phyloP scores from a whole-genome alignment of 192 early-diverging fungal species.

The Lobosporangium transversale region DNA sequence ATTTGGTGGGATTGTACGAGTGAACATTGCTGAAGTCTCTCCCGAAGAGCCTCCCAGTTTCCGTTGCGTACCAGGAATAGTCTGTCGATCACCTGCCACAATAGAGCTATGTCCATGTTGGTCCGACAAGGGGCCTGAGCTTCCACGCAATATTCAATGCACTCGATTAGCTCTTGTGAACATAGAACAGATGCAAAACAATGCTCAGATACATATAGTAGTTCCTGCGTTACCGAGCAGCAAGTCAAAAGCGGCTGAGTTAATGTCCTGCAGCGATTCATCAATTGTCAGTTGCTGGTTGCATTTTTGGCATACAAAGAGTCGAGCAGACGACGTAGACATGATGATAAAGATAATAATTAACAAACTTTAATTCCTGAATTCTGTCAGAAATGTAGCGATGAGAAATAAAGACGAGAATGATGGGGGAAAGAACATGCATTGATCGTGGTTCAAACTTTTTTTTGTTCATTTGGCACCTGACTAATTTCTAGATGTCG shows the following conservation, averaged over 20 bases:
- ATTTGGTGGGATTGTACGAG: slow-evolving; percentile 29
- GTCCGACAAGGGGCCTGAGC: slow-evolving; percentile 17
- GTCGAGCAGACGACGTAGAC: slow-evolving; percentile 17
- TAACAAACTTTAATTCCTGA: not conserved
- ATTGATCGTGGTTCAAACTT: too few relatives aligned
- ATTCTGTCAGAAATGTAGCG: not conserved
- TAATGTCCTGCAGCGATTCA: slow-evolving; percentile 68
- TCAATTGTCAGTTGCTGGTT: slow-evolving; percentile 70
- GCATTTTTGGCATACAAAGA: slow-evolving; percentile 70
- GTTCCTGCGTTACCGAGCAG: slow-evolving; percentile 57
- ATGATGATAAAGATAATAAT: slow-evolving; percentile 15
- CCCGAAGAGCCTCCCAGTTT: slow-evolving; percentile 4
- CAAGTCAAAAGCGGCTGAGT: slow-evolving; percentile 59
- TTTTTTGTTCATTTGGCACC: not conserved
- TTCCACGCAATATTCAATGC: too few relatives aligned
- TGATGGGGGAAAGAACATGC: too few relatives aligned
- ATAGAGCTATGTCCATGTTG: slow-evolving; percentile 33
- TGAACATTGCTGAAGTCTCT: slow-evolving; percentile 17
- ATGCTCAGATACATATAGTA: not conserved
- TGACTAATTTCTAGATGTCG: not conserved
- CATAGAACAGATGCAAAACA: not conserved
- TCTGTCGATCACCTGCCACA: slow-evolving; percentile 17
- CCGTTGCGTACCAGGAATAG: not conserved
- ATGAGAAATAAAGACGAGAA: not conserved
- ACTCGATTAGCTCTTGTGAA: too few relatives aligned